phyloP scores from a whole-genome alignment of 2,329 filamentous ascomycete species.

The Hawksworthiomyces lignivorus region DNA sequence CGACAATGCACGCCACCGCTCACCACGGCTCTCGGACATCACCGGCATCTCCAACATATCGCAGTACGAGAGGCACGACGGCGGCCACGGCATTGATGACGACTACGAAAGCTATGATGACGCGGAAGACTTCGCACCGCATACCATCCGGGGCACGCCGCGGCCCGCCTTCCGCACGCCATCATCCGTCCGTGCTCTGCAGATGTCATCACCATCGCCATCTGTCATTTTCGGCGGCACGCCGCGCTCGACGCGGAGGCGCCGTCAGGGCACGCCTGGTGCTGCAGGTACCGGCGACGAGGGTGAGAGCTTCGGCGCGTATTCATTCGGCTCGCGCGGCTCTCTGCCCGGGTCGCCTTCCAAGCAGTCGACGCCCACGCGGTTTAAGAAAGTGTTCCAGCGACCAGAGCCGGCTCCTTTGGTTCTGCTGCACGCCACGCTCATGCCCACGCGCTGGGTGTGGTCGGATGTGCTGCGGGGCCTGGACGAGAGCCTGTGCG shows the following conservation, averaged over 20 bases:
- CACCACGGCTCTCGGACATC: slow-evolving; percentile 36
- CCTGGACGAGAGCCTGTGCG: slow-evolving; percentile 24
- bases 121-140: slow-evolving; percentile 40
- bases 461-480: slow-evolving; percentile 51
- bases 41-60: slow-evolving; percentile 46
- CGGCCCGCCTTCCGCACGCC: slow-evolving; percentile 62
- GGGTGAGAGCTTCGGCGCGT: neutral
- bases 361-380: slow-evolving; percentile 44
- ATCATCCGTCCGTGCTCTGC: slow-evolving; percentile 61
- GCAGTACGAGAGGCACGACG: slow-evolving; percentile 41
- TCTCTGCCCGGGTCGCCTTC: slow-evolving; percentile 37
- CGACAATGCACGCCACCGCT: too few relatives aligned
- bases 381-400: slow-evolving; percentile 48
- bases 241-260: slow-evolving; percentile 38
- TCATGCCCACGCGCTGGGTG: slow-evolving; percentile 61
- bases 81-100: slow-evolving; percentile 23
- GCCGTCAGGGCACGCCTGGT: slow-evolving; percentile 4
- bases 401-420: slow-evolving; percentile 47
- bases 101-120: slow-evolving; percentile 37
- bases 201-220: slow-evolving; percentile 60
- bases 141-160: slow-evolving; percentile 45
- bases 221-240: slow-evolving; percentile 44
- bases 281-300: too few relatives aligned
- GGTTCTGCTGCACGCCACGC: slow-evolving; percentile 69
- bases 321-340: slow-evolving; percentile 4